Evolutionary conservation across 768 basidiomycete genomes (phyloP).

Genomic region (Suillus lakei): DNA sequence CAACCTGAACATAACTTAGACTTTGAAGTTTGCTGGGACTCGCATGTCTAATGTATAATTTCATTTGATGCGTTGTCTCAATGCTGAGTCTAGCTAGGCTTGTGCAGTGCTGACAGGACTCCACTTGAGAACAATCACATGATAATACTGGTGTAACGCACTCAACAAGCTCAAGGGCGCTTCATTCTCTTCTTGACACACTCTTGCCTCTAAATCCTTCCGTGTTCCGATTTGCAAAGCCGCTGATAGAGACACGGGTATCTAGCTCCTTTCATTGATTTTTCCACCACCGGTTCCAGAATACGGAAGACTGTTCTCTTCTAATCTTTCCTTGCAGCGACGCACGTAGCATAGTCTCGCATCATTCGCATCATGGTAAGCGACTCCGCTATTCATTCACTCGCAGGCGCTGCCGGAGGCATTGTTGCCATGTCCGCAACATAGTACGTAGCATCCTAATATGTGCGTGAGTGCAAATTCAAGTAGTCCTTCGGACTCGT

Average conservation of each 20-base stretch:
- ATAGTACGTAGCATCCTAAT: constrained; percentile 56
- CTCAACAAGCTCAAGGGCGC: background rate
- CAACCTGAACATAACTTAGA: background rate
- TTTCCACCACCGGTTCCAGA: background rate
- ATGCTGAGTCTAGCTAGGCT: no score
- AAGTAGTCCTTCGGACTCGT: background rate
- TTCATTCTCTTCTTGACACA: background rate
- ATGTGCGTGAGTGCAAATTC: background rate
- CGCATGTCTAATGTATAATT: no score
- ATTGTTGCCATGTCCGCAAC: constrained; percentile 90
- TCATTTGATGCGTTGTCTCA: background rate
- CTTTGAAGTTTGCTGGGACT: background rate
- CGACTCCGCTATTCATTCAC: constrained; percentile 84
- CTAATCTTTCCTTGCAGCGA: background rate
- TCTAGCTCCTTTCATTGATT: background rate
- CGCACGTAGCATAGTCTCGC: background rate
- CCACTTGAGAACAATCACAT: background rate
- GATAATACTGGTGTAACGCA: background rate
- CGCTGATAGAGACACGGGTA: background rate
- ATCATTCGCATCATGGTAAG: constrained; percentile 46
- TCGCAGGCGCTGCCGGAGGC: constrained; percentile 90
- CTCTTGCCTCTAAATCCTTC: background rate
- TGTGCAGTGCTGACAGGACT: no score
- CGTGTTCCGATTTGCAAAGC: background rate
- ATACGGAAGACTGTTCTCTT: background rate